phyloP scores from a whole-genome alignment of 2,329 filamentous ascomycete genomes.

The Aureobasidium lini region DNA sequence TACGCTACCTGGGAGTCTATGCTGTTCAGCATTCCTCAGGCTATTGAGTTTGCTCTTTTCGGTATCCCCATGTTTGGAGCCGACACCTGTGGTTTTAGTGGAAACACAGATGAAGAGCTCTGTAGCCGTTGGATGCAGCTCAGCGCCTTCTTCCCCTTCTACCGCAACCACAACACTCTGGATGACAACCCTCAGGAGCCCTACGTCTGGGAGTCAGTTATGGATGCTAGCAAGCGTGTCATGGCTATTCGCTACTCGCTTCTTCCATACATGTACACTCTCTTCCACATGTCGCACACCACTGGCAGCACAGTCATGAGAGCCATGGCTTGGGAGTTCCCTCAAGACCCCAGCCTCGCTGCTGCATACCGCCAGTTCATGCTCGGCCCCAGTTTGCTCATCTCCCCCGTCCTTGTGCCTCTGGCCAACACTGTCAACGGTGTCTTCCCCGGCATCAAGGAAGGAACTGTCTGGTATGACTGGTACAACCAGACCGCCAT shows the following conservation, averaged over 20 bases:
- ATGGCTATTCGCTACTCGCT: constrained; percentile 65
- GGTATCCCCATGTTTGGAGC: constrained; percentile 71
- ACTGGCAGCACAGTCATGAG: constrained; percentile 64
- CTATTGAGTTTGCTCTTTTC: constrained; percentile 65
- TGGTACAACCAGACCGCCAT: constrained; percentile 64
- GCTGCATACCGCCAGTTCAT: constrained; percentile 65
- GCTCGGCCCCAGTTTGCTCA: constrained; percentile 57
- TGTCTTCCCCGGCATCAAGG: constrained; percentile 59
- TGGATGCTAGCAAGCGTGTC: constrained; percentile 55
- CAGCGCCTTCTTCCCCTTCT: constrained; percentile 67
- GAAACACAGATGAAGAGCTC: constrained; percentile 60
- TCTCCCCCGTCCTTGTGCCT: constrained; percentile 60
- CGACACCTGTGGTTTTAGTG: constrained; percentile 63
- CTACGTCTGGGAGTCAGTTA: constrained; percentile 61
- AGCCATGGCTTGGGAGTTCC: constrained; percentile 67
- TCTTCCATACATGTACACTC: constrained; percentile 69
- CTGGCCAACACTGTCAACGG: constrained; percentile 55
- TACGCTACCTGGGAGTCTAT: constrained; percentile 66
- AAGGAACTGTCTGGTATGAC: constrained; percentile 64
- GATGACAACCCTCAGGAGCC: constrained; percentile 60
- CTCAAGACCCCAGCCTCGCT: constrained; percentile 60
- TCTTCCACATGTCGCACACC: constrained; percentile 59
- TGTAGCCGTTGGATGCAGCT: constrained; percentile 70
- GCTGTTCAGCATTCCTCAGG: constrained; percentile 70
- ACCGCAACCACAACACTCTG: constrained; percentile 65